These are phyloP conservation scores for Tubosaeta sp. DNA, from an alignment of 768 basidiomycete species.

Conservation along the genomic window DNA sequence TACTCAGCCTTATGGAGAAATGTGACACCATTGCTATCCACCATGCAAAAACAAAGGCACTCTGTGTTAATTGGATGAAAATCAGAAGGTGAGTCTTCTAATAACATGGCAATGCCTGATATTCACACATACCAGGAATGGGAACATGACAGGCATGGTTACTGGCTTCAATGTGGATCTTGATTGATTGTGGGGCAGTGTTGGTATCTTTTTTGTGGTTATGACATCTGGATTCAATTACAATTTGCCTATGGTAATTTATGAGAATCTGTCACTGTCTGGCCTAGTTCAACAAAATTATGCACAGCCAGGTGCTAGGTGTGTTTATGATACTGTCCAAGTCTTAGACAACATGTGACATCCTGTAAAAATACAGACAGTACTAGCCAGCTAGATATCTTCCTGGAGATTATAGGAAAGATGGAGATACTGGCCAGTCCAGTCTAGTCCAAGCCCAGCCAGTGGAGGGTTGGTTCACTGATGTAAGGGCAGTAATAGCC, in stretches of 20 bases:
- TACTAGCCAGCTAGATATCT: background rate
- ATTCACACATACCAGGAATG: background rate
- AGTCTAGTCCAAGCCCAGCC: background rate
- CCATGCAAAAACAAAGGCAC: background rate
- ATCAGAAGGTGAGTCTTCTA: background rate
- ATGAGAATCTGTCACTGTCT: background rate
- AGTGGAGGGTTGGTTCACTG: too few species aligned
- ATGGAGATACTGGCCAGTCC: background rate
- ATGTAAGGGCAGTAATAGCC: too few species aligned
- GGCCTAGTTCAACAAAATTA: background rate
- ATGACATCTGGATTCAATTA: background rate
- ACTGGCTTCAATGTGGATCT: background rate
- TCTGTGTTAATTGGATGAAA: background rate
- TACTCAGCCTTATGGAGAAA: background rate
- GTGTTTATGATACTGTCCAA: background rate
- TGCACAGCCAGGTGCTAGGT: background rate
- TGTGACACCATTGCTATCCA: background rate
- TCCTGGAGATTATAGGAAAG: background rate
- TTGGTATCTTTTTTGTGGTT: background rate
- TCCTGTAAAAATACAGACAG: background rate
- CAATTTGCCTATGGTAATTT: too few species aligned
- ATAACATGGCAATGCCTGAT: background rate
- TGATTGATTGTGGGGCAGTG: background rate
- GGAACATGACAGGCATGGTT: background rate
- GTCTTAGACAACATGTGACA: background rate